A percentile compares a stretch with the other conserved stretches of the same genome.
Evolutionary conservation across 495 filamentous ascomycete species (phyloP).

Genomic region (Talaromyces adpressus): DNA sequence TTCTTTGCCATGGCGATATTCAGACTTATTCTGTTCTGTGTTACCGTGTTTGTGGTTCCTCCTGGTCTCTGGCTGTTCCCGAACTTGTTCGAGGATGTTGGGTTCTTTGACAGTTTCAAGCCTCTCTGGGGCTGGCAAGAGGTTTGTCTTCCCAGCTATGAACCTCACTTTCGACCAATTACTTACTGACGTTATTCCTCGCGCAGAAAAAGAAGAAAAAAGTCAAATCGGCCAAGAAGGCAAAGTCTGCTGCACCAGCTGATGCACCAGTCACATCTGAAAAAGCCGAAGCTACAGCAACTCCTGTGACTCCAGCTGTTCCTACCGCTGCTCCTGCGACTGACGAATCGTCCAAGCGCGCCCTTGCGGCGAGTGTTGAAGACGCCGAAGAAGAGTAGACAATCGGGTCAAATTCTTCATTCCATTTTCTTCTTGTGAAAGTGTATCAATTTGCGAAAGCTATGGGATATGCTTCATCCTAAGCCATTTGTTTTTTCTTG

Average conservation of each 20-base stretch:
- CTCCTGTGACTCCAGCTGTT: slow-evolving; percentile 27
- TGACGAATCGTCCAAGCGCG: slow-evolving; percentile 32
- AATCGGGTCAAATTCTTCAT: background rate
- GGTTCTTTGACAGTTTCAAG: slow-evolving; percentile 95
- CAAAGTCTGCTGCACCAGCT: slow-evolving; percentile 16
- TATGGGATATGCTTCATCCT: background rate
- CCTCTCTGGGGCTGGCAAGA: slow-evolving; percentile 98
- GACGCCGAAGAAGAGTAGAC: slow-evolving; percentile 12
- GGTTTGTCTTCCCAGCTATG: slow-evolving; percentile 41
- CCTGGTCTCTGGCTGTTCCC: slow-evolving; percentile 97
- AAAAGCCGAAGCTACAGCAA: slow-evolving; percentile 23
- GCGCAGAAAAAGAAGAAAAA: slow-evolving; percentile 61
- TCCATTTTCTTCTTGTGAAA: background rate
- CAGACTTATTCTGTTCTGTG: slow-evolving; percentile 87
- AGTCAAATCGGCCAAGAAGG: slow-evolving; percentile 30
- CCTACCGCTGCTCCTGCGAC: slow-evolving; percentile 38
- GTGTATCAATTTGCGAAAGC: background rate
- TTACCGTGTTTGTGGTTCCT: slow-evolving; percentile 77
- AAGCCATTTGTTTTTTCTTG: background rate
- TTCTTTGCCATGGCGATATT: slow-evolving; percentile 99
- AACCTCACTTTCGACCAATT: background rate
- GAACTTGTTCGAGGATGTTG: slow-evolving; percentile 97
- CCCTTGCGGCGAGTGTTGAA: slow-evolving; percentile 42
- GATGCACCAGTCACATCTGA: background rate
- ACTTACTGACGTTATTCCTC: slow-evolving; percentile 25